A percentile compares a stretch with the other conserved stretches of the same genome.
Conservation (phyloP, 139 green algal genomes). For the Volvox reticuliferus region DNA sequence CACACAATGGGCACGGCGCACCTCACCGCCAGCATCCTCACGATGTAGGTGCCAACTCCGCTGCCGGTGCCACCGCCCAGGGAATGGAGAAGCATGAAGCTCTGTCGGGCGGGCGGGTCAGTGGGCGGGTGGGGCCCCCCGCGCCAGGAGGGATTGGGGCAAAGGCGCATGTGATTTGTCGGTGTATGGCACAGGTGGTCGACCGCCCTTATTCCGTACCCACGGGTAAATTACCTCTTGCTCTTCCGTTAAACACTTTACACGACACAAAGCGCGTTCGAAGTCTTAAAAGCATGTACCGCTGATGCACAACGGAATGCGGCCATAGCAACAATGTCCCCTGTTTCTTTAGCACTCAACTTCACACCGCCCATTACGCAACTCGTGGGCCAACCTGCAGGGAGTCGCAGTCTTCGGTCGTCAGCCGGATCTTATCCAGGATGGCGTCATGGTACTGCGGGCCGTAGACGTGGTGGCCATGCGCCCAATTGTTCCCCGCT, state of each 20-base stretch:
- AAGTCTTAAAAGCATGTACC: too few relatives aligned
- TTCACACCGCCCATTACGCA: neutral
- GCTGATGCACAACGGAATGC: too few relatives aligned
- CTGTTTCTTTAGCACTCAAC: neutral
- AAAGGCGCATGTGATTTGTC: neutral
- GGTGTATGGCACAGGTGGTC: too few relatives aligned
- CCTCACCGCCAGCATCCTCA: slow-evolving; percentile 76
- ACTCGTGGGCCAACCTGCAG: slow-evolving; percentile 32
- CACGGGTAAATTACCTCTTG: too few relatives aligned
- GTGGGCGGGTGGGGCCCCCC: neutral
- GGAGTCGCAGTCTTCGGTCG: slow-evolving; percentile 80
- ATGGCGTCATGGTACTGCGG: slow-evolving; percentile 79
- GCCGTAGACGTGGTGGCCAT: slow-evolving; percentile 83
- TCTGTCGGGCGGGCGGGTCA: slow-evolving; percentile 62
- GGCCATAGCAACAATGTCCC: too few relatives aligned
- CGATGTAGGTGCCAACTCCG: slow-evolving; percentile 83
- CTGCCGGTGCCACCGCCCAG: slow-evolving; percentile 88
- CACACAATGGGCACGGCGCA: too few relatives aligned
- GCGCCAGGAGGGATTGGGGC: too few relatives aligned
- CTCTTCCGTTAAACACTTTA: too few relatives aligned
- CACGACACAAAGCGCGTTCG: too few relatives aligned
- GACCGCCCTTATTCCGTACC: too few relatives aligned
- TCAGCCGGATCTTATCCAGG: slow-evolving; percentile 66
- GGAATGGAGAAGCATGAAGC: slow-evolving; percentile 82
- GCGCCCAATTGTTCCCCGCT: slow-evolving; percentile 92